Evolutionary conservation across 140 eudicot genomes (phyloP), one percentile per base, ranked within the genome.

Genomic region (Senecio squalidus): DNA sequence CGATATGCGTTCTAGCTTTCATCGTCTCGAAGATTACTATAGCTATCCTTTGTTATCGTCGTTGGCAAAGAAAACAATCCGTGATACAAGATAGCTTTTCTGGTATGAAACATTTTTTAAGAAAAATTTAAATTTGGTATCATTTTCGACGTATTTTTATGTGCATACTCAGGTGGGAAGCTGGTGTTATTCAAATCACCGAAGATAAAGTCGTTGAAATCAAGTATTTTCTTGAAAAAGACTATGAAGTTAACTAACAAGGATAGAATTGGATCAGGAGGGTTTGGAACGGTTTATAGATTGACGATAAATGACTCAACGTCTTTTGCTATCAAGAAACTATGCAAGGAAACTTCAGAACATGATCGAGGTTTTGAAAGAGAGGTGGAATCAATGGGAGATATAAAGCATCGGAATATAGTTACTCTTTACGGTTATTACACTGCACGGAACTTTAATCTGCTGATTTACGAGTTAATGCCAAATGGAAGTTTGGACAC

Each of bases 371-470:
- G 96, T 49, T 92, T 92, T 36, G 96, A 87, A 69, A 81, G 98
- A 69, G 98, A 92, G 44, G 62, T 92, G 71, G 95, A 84, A 76
- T 85, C 98, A 4, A 92, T 92, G 96, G 95, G 86, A 0, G 98
- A 87, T 63, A 92, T 92, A 31, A 92, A 92, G 73, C 98, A 92
- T 73, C 64, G 95, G 4, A 92, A 92, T 64, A 82, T 87, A 28
- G 84, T 87, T 6, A 78, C 80, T 8, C 96, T 92, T 33, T 74
- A 79, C 64, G 98, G 98, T 66, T 92, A 92, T 55, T 92, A 87
- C 72, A 84, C 78, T 23, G 82, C 96, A 5, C 77, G 84, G n/a
- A 74, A 77, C 33, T 92, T 73, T 52, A 84, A 92, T 70, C 86
- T 92, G 51, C 86, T 92, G 65, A 77, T 92, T 18, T 92, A 92